Conservation (phyloP, 2,329 filamentous ascomycete genomes). For the Periconia macrospinosa region DNA sequence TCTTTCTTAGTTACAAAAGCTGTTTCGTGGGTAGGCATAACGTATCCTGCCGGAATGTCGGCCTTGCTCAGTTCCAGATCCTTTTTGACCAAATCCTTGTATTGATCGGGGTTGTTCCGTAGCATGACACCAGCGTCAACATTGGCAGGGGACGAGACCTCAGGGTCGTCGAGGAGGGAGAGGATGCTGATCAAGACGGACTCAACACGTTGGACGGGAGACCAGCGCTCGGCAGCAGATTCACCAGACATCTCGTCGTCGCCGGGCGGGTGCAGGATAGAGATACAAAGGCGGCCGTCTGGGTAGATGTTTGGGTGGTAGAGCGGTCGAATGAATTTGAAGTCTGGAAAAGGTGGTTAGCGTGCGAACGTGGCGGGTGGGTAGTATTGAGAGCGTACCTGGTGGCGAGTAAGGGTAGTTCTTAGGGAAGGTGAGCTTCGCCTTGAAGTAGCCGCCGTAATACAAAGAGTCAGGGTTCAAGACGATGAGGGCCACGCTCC, state of each 20-base stretch:
- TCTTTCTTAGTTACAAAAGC: constrained; percentile 65
- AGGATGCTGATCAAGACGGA: constrained; percentile 92
- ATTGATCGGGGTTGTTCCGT: constrained; percentile 70
- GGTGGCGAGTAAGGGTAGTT: constrained; percentile 92
- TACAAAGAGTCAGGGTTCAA: constrained; percentile 90
- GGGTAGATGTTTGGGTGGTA: constrained; percentile 93
- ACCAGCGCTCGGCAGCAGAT: constrained; percentile 87
- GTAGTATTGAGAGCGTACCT: constrained; percentile 41
- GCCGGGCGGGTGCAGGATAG: constrained; percentile 89
- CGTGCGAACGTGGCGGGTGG: background rate
- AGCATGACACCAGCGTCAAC: constrained; percentile 89
- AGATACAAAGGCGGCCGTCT: constrained; percentile 91
- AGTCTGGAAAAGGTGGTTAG: constrained; percentile 54
- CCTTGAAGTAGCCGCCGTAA: constrained; percentile 91
- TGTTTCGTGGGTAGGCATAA: constrained; percentile 75
- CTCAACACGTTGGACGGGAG: constrained; percentile 89
- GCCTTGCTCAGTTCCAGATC: constrained; percentile 73
- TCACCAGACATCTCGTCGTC: constrained; percentile 94
- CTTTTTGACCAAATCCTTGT: constrained; percentile 69
- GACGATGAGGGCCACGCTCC: constrained; percentile 87
- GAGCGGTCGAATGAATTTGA: constrained; percentile 79
- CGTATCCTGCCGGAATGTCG: constrained; percentile 77
- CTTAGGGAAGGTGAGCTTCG: constrained; percentile 80
- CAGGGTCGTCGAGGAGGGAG: constrained; percentile 88
- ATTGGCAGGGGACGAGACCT: constrained; percentile 91